Percentiles rank a stretch among this genome's conserved stretches.
Evolutionary conservation across 768 basidiomycete species (phyloP).

Genomic region (Pleurotus pulmonarius): DNA sequence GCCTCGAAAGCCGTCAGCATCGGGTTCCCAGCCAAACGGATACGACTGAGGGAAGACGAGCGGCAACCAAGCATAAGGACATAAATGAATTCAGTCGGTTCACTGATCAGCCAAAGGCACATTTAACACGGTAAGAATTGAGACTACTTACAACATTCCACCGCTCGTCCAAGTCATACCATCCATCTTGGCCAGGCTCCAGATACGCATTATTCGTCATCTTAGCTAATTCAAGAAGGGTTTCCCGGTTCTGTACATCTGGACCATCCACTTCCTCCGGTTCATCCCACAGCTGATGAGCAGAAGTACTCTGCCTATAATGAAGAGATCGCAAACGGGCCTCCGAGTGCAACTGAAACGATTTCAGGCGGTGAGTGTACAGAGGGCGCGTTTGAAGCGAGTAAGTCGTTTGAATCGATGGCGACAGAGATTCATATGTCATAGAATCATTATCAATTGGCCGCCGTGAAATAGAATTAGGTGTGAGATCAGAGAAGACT

Average conservation of each 20-base stretch:
- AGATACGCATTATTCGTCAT: conserved; percentile 95
- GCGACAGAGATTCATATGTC: background rate
- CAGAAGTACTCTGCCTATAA: conserved; percentile 36
- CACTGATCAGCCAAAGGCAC: background rate
- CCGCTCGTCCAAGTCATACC: conserved; percentile 70
- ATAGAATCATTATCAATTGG: background rate
- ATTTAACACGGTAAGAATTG: background rate
- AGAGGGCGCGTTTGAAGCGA: conserved; percentile 32
- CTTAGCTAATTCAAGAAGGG: conserved; percentile 81
- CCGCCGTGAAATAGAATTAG: conserved; percentile 8
- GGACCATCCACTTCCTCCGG: conserved; percentile 72
- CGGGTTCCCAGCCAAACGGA: conserved; percentile 91
- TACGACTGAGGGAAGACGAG: conserved; percentile 41
- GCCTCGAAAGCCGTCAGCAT: conserved; percentile 84
- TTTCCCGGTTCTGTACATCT: conserved; percentile 71
- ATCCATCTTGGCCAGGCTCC: conserved; percentile 51
- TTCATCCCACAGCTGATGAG: conserved; percentile 56
- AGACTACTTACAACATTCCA: conserved; percentile 55
- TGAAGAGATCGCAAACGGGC: conserved; percentile 42
- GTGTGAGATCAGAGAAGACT: conserved; percentile 48
- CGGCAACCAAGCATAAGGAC: conserved; percentile 10
- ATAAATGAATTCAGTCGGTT: background rate
- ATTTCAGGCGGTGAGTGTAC: conserved; percentile 42
- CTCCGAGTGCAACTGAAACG: conserved; percentile 37
- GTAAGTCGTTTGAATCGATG: conserved; percentile 22